A percentile compares a stretch with the other conserved stretches of the same genome.
Conservation (phyloP, 495 filamentous ascomycete species). For the Hypoxylon trugodes region DNA sequence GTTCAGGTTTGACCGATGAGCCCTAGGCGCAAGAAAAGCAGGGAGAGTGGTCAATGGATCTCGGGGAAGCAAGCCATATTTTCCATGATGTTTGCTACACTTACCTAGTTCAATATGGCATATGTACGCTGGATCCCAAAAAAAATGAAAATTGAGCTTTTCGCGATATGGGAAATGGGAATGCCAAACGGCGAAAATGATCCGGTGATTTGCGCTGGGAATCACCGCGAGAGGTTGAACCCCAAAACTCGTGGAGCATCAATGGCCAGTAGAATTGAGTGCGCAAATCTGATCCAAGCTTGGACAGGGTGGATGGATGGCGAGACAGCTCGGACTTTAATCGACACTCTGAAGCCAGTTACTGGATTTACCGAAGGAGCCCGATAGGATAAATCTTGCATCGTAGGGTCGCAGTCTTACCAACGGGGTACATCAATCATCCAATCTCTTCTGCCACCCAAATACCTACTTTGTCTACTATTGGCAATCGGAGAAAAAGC, state of each 20-base stretch:
- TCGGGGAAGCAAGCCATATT: conserved; percentile 5
- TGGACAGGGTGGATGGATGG: conserved; percentile 5
- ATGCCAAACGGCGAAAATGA: conserved; percentile 24
- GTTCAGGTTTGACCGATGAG: conserved; percentile 12
- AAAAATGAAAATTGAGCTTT: neutral
- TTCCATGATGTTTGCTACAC: conserved; percentile 16
- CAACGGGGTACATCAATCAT: conserved; percentile 28
- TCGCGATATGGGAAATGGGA: conserved; percentile 6
- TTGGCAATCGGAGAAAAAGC: conserved; percentile 41
- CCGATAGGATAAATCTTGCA: conserved; percentile 34
- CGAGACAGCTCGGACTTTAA: conserved; percentile 30
- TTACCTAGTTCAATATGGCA: neutral
- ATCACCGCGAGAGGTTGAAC: conserved; percentile 1
- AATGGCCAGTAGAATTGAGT: conserved; percentile 29
- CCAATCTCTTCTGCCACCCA: conserved; percentile 25
- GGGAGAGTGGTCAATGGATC: neutral
- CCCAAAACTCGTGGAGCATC: conserved; percentile 7
- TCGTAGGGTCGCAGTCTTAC: conserved; percentile 38
- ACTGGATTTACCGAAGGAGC: conserved; percentile 31
- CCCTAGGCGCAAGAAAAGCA: neutral
- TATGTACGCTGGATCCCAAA: conserved; percentile 4
- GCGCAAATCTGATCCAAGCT: conserved; percentile 14
- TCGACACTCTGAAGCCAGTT: conserved; percentile 17
- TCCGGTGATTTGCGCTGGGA: conserved; percentile 16
- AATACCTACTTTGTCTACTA: conserved; percentile 33